Evolutionary conservation across 2,329 filamentous ascomycete genomes (phyloP).

Genomic region (Aspergillus sp.): DNA sequence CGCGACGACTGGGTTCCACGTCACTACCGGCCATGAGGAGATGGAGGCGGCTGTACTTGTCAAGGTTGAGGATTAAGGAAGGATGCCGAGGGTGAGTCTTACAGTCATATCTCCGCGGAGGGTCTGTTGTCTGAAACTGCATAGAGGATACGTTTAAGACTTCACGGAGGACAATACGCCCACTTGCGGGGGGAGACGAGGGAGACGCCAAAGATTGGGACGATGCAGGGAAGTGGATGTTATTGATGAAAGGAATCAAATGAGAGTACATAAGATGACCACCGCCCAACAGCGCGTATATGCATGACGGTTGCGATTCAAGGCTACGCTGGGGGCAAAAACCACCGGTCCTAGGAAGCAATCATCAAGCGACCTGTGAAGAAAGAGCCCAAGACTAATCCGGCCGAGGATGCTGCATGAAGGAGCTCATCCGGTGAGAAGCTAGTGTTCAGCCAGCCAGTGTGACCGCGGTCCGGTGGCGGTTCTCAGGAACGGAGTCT

Average conservation of each 20-base stretch:
- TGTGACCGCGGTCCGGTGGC: background rate
- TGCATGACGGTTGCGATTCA: no score
- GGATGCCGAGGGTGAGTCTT: no score
- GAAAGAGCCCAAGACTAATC: no score
- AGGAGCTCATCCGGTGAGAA: background rate
- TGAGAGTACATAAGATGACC: background rate
- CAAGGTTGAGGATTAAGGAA: no score
- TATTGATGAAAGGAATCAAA: background rate
- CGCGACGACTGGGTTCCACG: constrained; percentile 38
- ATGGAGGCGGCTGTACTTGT: no score
- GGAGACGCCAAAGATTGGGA: background rate
- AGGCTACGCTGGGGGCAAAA: background rate
- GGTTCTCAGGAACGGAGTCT: background rate
- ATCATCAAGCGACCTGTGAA: no score
- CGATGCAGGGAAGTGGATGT: background rate
- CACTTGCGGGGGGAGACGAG: background rate
- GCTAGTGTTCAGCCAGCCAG: background rate
- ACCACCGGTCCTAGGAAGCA: no score
- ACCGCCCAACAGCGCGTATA: background rate
- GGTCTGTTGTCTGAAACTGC: no score
- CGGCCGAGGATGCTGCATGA: background rate
- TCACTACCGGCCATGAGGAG: constrained; percentile 33
- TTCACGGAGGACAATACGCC: background rate
- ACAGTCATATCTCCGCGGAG: no score
- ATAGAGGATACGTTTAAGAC: background rate